Evolutionary conservation across 352 stramenopile species (phyloP).

Genomic region (Phytophthora meadii): DNA sequence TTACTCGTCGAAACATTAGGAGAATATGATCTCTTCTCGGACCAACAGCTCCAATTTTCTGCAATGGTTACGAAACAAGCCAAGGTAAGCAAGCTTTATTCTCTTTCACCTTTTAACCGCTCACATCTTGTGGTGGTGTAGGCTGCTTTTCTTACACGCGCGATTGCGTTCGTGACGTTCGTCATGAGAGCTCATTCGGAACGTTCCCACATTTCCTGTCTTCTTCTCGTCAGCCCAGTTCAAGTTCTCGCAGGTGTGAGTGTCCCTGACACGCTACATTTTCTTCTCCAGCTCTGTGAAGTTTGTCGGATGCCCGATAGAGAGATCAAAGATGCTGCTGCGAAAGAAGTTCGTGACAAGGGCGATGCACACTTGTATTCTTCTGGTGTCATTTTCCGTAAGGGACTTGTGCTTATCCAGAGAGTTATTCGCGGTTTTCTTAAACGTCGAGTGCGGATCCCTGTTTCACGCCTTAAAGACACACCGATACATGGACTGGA

Average conservation of each 20-base stretch:
- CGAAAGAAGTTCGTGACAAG: constrained; percentile 62
- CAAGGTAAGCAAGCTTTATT: constrained; percentile 42
- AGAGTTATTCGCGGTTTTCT: constrained; percentile 77
- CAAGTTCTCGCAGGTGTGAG: constrained; percentile 78
- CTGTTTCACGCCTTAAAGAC: constrained; percentile 4
- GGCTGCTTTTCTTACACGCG: constrained; percentile 80
- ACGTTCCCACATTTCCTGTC: constrained; percentile 58
- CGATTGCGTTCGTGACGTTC: constrained; percentile 78
- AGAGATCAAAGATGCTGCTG: constrained; percentile 61
- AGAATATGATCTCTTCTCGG: constrained; percentile 68
- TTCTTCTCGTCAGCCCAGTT: constrained; percentile 86
- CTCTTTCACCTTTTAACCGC: not conserved
- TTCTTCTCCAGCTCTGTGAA: constrained; percentile 74
- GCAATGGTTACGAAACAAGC: constrained; percentile 72
- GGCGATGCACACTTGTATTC: constrained; percentile 79
- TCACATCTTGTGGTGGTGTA: constrained; percentile 19
- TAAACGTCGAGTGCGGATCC: constrained; percentile 49
- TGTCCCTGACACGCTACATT: constrained; percentile 75
- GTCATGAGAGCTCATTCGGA: constrained; percentile 49
- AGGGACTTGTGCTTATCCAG: constrained; percentile 74
- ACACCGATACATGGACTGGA: constrained; percentile 3
- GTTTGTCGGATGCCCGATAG: constrained; percentile 58
- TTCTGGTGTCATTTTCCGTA: constrained; percentile 74
- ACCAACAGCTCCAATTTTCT: constrained; percentile 70
- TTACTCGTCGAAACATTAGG: constrained; percentile 73